A percentile compares a stretch with the other conserved stretches of the same genome.
phyloP scores from a whole-genome alignment of 2,329 filamentous ascomycete genomes.

The Arthrobotrys entomopaga region DNA sequence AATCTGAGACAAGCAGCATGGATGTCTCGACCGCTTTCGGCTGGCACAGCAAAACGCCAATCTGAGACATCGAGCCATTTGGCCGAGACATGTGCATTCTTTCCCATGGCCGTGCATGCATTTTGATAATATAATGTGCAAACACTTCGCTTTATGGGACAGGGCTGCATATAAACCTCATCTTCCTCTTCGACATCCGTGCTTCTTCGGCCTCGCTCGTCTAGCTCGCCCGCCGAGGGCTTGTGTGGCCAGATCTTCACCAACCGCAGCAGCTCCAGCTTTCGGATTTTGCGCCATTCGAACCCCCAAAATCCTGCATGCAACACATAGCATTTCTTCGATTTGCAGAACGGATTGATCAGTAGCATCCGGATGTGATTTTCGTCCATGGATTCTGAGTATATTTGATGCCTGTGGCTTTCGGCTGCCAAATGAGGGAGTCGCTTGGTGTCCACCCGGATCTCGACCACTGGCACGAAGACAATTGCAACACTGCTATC shows the following conservation, averaged over 20 bases:
- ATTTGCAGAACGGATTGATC: too few relatives aligned
- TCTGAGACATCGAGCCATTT: conserved; percentile 34
- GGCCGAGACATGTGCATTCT: conserved; percentile 8
- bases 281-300: too few relatives aligned
- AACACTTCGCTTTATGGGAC: neutral
- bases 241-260: conserved; percentile 4
- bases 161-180: conserved; percentile 32
- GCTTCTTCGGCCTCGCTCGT: neutral
- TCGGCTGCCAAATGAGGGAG: too few relatives aligned
- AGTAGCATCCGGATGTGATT: too few relatives aligned
- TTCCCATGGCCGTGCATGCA: neutral
- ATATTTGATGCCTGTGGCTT: too few relatives aligned
- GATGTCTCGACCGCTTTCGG: conserved; percentile 38
- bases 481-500: too few relatives aligned
- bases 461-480: too few relatives aligned
- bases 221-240: neutral
- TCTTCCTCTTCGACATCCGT: neutral
- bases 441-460: too few relatives aligned
- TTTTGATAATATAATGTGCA: neutral
- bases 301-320: too few relatives aligned
- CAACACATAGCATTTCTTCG: too few relatives aligned
- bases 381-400: too few relatives aligned
- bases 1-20: conserved; percentile 35
- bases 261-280: too few relatives aligned
- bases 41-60: conserved; percentile 12